These are phyloP conservation scores for Liriodendron chinense DNA, from an alignment of 164 flowering plant genomes.

Conservation along the genomic window DNA sequence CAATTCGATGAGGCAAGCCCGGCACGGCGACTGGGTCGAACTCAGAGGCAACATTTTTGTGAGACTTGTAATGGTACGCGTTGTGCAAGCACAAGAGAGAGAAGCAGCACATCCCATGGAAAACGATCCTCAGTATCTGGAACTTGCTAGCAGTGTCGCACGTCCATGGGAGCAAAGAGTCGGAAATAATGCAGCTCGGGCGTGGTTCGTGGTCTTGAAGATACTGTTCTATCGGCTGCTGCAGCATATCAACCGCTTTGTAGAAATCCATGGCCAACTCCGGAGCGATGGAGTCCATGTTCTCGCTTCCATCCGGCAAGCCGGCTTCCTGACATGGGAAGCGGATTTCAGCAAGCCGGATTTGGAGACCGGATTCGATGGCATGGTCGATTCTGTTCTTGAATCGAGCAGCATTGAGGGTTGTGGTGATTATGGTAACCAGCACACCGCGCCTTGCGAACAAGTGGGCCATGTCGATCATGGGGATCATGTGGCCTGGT, in stretches of 20 bases:
- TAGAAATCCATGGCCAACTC: conserved; percentile 27
- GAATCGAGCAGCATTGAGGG: conserved; percentile 32
- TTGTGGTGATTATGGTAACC: conserved; percentile 53
- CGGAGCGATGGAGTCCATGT: conserved; percentile 34
- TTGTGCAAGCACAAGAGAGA: conserved; percentile 15
- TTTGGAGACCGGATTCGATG: conserved; percentile 19
- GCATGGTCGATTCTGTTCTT: conserved; percentile 17
- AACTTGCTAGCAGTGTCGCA: conserved; percentile 26
- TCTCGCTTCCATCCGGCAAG: conserved; percentile 53
- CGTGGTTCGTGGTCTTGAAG: conserved; percentile 19
- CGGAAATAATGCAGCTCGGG: conserved; percentile 48
- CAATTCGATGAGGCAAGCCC: conserved; percentile 28
- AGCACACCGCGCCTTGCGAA: conserved; percentile 32
- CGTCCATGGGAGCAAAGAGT: conserved; percentile 38
- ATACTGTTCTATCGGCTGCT: conserved; percentile 31
- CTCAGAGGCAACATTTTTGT: conserved; percentile 19
- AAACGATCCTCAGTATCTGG: conserved; percentile 43
- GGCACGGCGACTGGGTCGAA: conserved; percentile 37
- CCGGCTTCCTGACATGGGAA: conserved; percentile 40
- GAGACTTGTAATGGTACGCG: conserved; percentile 8
- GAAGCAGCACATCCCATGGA: conserved; percentile 40
- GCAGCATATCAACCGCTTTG: conserved; percentile 25
- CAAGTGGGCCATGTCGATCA: conserved; percentile 56
- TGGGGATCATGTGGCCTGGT: conserved; percentile 31
- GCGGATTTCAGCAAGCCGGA: conserved; percentile 22